Percentiles rank a stretch among this genome's conserved stretches.
Conservation (phyloP, 2,329 filamentous ascomycete species). For the Scopulariopsis brevicaulis region DNA sequence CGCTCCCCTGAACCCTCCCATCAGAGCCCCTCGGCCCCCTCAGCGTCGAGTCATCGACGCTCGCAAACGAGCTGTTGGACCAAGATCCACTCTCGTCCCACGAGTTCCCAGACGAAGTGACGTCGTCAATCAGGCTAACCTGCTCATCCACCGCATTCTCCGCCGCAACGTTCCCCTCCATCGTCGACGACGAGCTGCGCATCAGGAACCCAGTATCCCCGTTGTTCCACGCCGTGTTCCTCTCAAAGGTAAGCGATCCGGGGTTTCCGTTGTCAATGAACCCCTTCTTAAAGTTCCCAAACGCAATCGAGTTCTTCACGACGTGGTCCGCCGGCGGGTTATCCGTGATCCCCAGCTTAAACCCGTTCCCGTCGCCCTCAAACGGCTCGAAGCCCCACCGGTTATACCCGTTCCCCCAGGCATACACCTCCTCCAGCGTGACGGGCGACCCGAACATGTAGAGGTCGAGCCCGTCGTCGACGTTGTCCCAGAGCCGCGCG, state of each 20-base stretch:
- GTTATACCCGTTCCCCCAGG: constrained; percentile 33
- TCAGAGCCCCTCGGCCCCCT: constrained; percentile 20
- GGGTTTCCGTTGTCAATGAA: constrained; percentile 34
- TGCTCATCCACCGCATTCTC: constrained; percentile 17
- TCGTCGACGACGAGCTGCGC: constrained; percentile 19
- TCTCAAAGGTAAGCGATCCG: constrained; percentile 23
- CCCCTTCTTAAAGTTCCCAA: constrained; percentile 27
- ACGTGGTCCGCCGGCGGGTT: constrained; percentile 28
- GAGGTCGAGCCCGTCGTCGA: constrained; percentile 33
- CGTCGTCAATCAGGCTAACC: constrained; percentile 10
- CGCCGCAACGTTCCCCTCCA: constrained; percentile 26
- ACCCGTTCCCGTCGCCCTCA: constrained; percentile 32
- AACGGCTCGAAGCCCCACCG: constrained; percentile 29
- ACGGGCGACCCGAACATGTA: constrained; percentile 26
- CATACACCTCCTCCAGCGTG: constrained; percentile 27
- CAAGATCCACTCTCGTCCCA: constrained; percentile 25
- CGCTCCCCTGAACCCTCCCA: constrained; percentile 23
- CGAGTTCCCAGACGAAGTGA: constrained; percentile 22
- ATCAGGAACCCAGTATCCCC: constrained; percentile 27
- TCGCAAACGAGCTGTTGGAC: constrained; percentile 25
- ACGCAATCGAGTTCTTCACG: constrained; percentile 29
- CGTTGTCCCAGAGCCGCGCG: constrained; percentile 33
- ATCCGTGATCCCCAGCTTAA: constrained; percentile 29
- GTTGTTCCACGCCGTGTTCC: constrained; percentile 34
- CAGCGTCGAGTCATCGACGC: constrained; percentile 19